phyloP scores from a whole-genome alignment of 768 basidiomycete species.

The Rhizopogon salebrosus region DNA sequence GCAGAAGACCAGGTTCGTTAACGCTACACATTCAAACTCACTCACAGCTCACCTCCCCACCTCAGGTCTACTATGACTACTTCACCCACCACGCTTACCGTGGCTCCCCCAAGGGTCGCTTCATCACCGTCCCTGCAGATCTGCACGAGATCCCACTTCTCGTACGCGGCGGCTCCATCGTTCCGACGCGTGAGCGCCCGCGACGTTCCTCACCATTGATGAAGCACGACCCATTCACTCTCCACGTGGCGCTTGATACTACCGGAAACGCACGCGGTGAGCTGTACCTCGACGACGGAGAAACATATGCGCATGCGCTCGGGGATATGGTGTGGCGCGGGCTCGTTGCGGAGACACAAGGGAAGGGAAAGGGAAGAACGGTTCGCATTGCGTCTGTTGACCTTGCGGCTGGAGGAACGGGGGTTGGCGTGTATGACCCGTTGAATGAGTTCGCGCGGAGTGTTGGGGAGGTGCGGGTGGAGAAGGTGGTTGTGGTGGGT shows the following conservation, averaged over 20 bases:
- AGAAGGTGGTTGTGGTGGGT: slow-evolving; percentile 78
- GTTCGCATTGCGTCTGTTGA: slow-evolving; percentile 48
- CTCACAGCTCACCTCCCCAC: background rate
- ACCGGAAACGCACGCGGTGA: slow-evolving; percentile 63
- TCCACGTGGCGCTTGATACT: slow-evolving; percentile 75
- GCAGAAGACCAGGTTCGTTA: slow-evolving; percentile 71
- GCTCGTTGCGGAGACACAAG: slow-evolving; percentile 53
- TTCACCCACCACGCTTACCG: slow-evolving; percentile 67
- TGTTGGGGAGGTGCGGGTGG: slow-evolving; percentile 66
- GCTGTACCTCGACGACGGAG: slow-evolving; percentile 94
- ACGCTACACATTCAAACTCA: background rate
- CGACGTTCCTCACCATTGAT: slow-evolving; percentile 82
- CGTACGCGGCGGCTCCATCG: slow-evolving; percentile 85
- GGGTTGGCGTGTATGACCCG: slow-evolving; percentile 44
- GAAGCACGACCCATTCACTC: slow-evolving; percentile 90
- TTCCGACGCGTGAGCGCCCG: slow-evolving; percentile 83
- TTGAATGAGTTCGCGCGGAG: slow-evolving; percentile 65
- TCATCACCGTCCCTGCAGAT: slow-evolving; percentile 73
- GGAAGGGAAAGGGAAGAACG: slow-evolving; percentile 27
- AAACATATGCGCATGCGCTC: slow-evolving; percentile 64
- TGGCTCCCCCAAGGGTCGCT: slow-evolving; percentile 54
- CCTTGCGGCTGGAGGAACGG: slow-evolving; percentile 45
- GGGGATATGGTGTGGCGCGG: slow-evolving; percentile 85
- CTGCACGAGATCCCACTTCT: slow-evolving; percentile 80
- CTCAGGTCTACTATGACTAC: slow-evolving; percentile 91